Conservation (phyloP, 148 eudicot species). For the Camellia japonica region DNA sequence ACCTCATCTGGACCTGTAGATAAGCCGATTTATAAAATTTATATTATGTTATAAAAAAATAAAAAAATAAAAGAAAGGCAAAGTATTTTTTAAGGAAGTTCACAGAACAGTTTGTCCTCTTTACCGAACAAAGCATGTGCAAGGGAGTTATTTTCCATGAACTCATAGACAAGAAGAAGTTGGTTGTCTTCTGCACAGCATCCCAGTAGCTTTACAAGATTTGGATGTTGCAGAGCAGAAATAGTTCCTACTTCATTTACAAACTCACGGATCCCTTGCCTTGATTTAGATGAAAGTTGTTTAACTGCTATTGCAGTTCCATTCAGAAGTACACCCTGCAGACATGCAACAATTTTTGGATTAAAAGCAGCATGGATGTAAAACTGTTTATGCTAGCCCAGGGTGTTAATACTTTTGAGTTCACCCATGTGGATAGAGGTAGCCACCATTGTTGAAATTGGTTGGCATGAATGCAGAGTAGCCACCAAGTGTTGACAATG, state of each 20-base stretch:
- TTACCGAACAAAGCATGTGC: not conserved
- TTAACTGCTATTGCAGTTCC: not conserved
- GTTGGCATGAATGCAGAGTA: too few species aligned
- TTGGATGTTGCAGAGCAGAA: not conserved
- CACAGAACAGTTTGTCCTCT: not conserved
- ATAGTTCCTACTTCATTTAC: not conserved
- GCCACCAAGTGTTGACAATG: too few species aligned
- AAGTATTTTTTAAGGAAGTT: not conserved
- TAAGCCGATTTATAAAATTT: too few species aligned
- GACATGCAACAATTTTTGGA: not conserved
- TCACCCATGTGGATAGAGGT: too few species aligned
- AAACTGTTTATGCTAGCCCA: not conserved
- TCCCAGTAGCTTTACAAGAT: not conserved
- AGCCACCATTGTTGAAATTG: too few species aligned
- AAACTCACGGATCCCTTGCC: not conserved
- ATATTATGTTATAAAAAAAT: not conserved
- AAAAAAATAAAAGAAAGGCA: too few species aligned
- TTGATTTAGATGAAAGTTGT: not conserved
- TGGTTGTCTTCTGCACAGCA: not conserved
- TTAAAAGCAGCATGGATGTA: not conserved
- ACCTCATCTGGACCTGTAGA: conserved; percentile 3
- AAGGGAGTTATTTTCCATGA: not conserved
- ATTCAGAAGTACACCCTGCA: not conserved
- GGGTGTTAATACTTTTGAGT: too few species aligned
- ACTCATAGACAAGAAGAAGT: not conserved